Base-by-base conservation (phyloP, 495 filamentous ascomycete species). In the Neurospora pannonica region DNA sequence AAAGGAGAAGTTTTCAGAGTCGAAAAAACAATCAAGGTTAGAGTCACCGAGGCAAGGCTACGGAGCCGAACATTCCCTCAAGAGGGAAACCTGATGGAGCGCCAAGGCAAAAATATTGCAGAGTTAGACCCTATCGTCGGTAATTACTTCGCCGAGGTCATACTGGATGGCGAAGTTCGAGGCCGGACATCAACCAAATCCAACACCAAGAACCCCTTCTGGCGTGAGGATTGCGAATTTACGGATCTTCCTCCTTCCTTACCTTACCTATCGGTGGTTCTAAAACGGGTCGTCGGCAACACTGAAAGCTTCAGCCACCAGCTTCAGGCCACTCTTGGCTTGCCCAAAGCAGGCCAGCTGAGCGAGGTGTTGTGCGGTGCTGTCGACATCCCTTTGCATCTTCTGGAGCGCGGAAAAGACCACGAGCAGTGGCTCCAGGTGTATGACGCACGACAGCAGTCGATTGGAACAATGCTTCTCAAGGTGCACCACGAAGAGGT, bases 201-300 rank as follows among this genome's bases (percentile, higher is more conserved):
- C 74, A 92, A 94, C 72, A 95, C 92, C 17, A 89, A 88, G 71
- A 94, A 90, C 78, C 96, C 94, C 0, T 97, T 98, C 76, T 99
- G 97, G 96, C 87, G 94, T 38, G 96, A 98, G 84, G 94, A 95
- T 54, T 95, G 93, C 77, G 89, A 92, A 69, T 97, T 98, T 78
- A 84, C 85, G 48, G 95, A 98, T 82, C 86, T 99, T 19, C 94
- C 96, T 3, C 87, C 93, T 0, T 87, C 93, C 10, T 80, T 97
- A 43, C 94, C 93, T 10, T 92, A 89, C 78, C 88, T 92, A 10
- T 92, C 91, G n/a, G 87, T 99, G 71, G 85, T 95, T 3, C 82
- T 99, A 70, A 99, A 97, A 80, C 89, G 87, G 76, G 81, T 90
- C n/a, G 87, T 90, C 15, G 81, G 79, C 10, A 82, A 78, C 67